These are phyloP conservation scores for Paecilomyces dactylethromorphus DNA, from an alignment of 2,329 filamentous ascomycete species.

Conservation along the genomic window DNA sequence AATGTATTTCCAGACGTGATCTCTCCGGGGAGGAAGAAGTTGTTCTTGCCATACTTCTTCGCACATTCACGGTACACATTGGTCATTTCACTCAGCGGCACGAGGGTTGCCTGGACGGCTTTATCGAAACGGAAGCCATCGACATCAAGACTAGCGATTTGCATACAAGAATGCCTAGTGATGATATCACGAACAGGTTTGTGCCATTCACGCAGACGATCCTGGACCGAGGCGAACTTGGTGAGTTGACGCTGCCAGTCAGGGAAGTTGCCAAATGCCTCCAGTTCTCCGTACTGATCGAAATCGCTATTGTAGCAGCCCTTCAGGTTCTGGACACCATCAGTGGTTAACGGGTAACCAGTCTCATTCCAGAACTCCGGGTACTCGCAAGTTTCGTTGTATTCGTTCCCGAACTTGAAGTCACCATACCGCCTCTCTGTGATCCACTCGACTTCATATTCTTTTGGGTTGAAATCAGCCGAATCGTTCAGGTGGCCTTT, in stretches of 20 bases:
- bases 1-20: slow-evolving; percentile 52
- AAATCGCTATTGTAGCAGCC: slow-evolving; percentile 54
- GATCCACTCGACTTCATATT: not conserved
- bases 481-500: not conserved
- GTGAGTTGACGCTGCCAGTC: slow-evolving; percentile 53
- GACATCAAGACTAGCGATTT: not conserved
- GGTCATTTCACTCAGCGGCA: slow-evolving; percentile 43
- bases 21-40: slow-evolving; percentile 56
- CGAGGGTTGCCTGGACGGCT: not conserved
- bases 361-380: slow-evolving; percentile 51
- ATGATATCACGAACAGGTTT: slow-evolving; percentile 48
- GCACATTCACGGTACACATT: slow-evolving; percentile 48
- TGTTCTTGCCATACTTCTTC: slow-evolving; percentile 43
- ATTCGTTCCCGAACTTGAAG: slow-evolving; percentile 44
- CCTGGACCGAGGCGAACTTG: slow-evolving; percentile 56
- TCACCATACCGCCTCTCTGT: slow-evolving; percentile 44
- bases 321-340: slow-evolving; percentile 37
- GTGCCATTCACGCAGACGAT: slow-evolving; percentile 53
- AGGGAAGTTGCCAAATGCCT: slow-evolving; percentile 51
- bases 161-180: slow-evolving; percentile 52
- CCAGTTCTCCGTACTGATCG: slow-evolving; percentile 52
- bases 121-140: not conserved
- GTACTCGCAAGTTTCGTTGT: slow-evolving; percentile 44
- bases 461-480: not conserved
- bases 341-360: slow-evolving; percentile 38